These are phyloP conservation scores for Cetraspora pellucida DNA, from an alignment of 192 early-diverging fungal species.

Conservation along the genomic window DNA sequence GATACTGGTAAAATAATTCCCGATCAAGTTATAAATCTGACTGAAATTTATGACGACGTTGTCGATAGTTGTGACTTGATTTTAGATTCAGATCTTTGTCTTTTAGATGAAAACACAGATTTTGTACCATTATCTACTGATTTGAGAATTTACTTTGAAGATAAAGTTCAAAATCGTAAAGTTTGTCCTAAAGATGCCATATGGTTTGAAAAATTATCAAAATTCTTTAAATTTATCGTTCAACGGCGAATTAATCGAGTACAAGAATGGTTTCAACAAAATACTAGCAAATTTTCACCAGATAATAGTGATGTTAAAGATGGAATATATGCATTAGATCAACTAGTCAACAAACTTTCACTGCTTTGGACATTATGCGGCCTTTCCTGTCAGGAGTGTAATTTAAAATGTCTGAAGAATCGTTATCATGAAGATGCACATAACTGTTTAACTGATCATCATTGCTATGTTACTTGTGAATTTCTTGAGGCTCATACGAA, in stretches of 20 bases:
- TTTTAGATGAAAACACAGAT: slow-evolving; percentile 3
- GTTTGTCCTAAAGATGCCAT: not conserved
- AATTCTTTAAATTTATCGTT: slow-evolving; percentile 29
- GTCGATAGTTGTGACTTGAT: not conserved
- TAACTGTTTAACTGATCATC: slow-evolving; percentile 35
- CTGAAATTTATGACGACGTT: not conserved
- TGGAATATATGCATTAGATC: not conserved
- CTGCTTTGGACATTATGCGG: slow-evolving; percentile 19
- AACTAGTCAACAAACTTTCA: slow-evolving; percentile 20
- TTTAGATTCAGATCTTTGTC: not conserved
- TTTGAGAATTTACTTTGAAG: slow-evolving; percentile 17
- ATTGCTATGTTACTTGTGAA: slow-evolving; percentile 15
- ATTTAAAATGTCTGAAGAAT: slow-evolving; percentile 24
- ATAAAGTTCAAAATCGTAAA: slow-evolving; percentile 2
- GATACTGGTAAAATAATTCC: slow-evolving; percentile 8
- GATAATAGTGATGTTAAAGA: slow-evolving; percentile 21
- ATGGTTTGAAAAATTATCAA: slow-evolving; percentile 16
- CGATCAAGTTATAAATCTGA: not conserved
- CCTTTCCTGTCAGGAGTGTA: slow-evolving; percentile 16
- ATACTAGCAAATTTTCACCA: slow-evolving; percentile 9
- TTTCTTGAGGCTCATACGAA: slow-evolving; percentile 16
- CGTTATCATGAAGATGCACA: slow-evolving; percentile 16
- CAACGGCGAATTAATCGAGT: slow-evolving; percentile 17
- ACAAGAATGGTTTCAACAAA: slow-evolving; percentile 24
- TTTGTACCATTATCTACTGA: slow-evolving; percentile 12